Evolutionary conservation across 192 early-diverging fungal species (phyloP), one percentile per base, ranked within the genome.

Genomic region (Gaertneriomyces sp.): DNA sequence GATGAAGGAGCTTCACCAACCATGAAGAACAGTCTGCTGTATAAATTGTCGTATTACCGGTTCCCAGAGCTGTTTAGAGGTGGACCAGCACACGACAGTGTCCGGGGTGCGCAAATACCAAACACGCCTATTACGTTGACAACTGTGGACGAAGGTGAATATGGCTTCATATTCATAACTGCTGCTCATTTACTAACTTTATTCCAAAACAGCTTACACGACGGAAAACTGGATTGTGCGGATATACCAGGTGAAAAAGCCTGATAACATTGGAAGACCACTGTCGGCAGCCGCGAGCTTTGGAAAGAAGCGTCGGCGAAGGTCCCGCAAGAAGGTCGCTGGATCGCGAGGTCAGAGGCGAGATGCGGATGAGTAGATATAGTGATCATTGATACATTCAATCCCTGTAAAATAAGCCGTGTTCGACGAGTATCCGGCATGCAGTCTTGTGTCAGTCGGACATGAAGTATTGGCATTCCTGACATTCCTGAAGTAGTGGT

Each of bases 211-310:
- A 75, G 94, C 88, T 0, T 96, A 88, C 63, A 93, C 93, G 38
- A 86, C 92, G 1, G 90, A 93, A 74, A 94, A 98, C 80, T 94
- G 94, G 90, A 93, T 99, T 76, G 98, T 98, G 40, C 89, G 98
- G 46, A 96, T 99, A 60, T 99, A 95, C 83, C 85, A 92, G 69
- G 95, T 99, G 78, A 99, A 99, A 78, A 86, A 91, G 42, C 81
- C 91, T 64, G 98, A 99, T 75, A 91, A 88, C 71, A 76, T 98
- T 5, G 98, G 98, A 6, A 86, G 96, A 58, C 69, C 77, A 17
- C 68, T 91, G 58, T 78, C 82, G 50, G 84, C 86, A 9, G 90
- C 88, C 7, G 64, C 70, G 46, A 69, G 64, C 12, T 68, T 68
- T 54, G 60, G 68, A 40, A 70, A 64, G 53, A 70, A 70, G 33